Evolutionary conservation across 2,329 filamentous ascomycete genomes (phyloP), one percentile per base, ranked within the genome.

Genomic region (Trichoderma aggressivum): DNA sequence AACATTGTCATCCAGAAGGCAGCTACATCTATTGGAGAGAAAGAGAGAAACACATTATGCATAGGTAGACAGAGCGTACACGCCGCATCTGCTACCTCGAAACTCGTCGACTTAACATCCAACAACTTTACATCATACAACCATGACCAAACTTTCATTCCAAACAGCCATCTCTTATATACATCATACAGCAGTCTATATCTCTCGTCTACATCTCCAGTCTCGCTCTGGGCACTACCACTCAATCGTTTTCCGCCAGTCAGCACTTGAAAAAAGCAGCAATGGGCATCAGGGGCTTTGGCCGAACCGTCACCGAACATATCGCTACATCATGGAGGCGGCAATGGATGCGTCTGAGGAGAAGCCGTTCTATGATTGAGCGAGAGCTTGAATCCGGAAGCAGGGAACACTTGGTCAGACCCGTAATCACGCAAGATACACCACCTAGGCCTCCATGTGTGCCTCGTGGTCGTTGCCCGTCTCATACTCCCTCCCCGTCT

Each of bases 191-290:
- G 11, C 12, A 30, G 6, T 10, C 43, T 18, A 8, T 8, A 10
- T 47, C 8, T 24, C 24, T 4, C 1, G 11, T 30, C 7, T 59
- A 4, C 11, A 32, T 59, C 11, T 26, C 18, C 36, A 39, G 18
- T 62, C 30, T 73, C 74, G 74, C 70, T 73, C 74, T 74, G 74
- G 55, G 50, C 65, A 68, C 24, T 67, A 12, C 16, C 39, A 62
- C 36, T 12, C n/a, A 47, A n/a, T 67, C 39, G 47, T 14, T 30
- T 30, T 43, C 58, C 16, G 11, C 58, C 63, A 18, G 14, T n/a
- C 26, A 11, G 18, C 16, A 34, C 21, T 14, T 50, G 26, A 11
- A 16, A 61, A 28, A 34, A 16, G n/a, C 28, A 63, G 53, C 58
- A 63, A 71, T 71, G 70, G 65, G 50, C 12, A 24, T 30, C 34